Evolutionary conservation across 257 asterid genomes (phyloP).

Genomic region (Coffea eugenioides): DNA sequence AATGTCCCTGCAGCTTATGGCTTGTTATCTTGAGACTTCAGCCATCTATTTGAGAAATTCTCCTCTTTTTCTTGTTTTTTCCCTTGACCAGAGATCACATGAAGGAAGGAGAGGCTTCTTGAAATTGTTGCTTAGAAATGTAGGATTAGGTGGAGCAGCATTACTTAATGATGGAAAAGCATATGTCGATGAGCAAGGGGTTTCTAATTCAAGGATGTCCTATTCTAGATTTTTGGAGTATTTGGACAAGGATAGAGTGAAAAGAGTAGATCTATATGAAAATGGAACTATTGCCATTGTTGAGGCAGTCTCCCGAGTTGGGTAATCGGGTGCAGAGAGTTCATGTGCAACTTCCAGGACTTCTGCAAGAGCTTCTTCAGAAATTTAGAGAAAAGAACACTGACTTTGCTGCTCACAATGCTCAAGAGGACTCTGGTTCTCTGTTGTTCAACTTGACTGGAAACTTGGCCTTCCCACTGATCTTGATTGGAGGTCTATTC

Average conservation of each 20-base stretch:
- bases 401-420: conserved; percentile 94
- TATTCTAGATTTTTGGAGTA: conserved; percentile 96
- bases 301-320: conserved; percentile 88
- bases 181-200: conserved; percentile 85
- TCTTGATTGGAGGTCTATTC: conserved; percentile 93
- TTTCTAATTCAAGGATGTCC: conserved; percentile 93
- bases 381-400: conserved; percentile 89
- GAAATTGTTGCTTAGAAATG: conserved; percentile 68
- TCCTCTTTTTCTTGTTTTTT: not conserved
- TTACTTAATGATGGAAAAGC: conserved; percentile 63
- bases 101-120: conserved; percentile 78
- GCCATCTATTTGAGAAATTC: not conserved
- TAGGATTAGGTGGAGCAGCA: conserved; percentile 61
- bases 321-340: conserved; percentile 92
- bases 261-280: conserved; percentile 80
- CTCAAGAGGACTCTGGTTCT: conserved; percentile 94
- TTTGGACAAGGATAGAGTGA: conserved; percentile 83
- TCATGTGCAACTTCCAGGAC: conserved; percentile 94
- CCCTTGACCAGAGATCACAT: conserved; percentile 40
- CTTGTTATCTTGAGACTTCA: too few species aligned
- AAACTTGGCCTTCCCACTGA: conserved; percentile 80
- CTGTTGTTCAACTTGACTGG: conserved; percentile 76
- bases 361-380: conserved; percentile 96
- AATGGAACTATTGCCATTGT: conserved; percentile 95
- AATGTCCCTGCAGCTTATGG: not conserved